Percentiles rank a stretch among this genome's conserved stretches.
phyloP scores from a whole-genome alignment of 768 basidiomycete species.

The Amanita brunnescens region DNA sequence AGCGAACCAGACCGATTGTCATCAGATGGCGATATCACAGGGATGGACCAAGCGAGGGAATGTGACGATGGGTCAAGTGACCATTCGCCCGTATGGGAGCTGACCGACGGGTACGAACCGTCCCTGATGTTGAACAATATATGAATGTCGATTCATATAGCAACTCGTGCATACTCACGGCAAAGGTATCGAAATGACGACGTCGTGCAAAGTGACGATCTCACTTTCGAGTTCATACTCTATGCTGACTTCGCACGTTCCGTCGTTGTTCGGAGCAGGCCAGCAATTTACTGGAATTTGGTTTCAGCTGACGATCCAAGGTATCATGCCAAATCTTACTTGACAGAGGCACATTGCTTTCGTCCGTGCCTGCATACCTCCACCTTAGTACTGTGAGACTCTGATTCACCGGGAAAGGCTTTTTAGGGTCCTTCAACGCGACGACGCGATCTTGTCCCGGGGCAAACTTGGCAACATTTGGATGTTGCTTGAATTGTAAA shows the following conservation, averaged over 20 bases:
- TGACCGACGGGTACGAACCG: constrained; percentile 81
- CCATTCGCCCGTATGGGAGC: constrained; percentile 73
- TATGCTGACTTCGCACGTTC: constrained; percentile 90
- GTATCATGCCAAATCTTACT: constrained; percentile 44
- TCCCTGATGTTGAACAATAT: constrained; percentile 28
- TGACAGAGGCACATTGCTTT: constrained; percentile 83
- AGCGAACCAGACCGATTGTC: constrained; percentile 71
- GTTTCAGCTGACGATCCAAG: not conserved
- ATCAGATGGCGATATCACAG: constrained; percentile 51
- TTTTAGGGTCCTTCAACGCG: constrained; percentile 74
- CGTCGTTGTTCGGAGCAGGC: constrained; percentile 88
- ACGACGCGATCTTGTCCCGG: constrained; percentile 56
- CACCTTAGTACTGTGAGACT: constrained; percentile 86
- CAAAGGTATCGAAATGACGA: constrained; percentile 86
- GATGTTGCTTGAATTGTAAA: constrained; percentile 95
- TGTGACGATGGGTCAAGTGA: constrained; percentile 71
- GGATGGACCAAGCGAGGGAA: constrained; percentile 80
- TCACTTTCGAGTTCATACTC: constrained; percentile 95
- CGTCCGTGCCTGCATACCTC: constrained; percentile 86
- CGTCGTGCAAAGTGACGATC: constrained; percentile 70
- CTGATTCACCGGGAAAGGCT: constrained; percentile 83
- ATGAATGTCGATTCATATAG: not conserved
- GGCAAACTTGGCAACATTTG: constrained; percentile 82
- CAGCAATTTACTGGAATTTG: constrained; percentile 81
- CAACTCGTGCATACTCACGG: constrained; percentile 48